Conservation (phyloP, 192 early-diverging fungal genomes). For the Umbelopsis isabellina region DNA sequence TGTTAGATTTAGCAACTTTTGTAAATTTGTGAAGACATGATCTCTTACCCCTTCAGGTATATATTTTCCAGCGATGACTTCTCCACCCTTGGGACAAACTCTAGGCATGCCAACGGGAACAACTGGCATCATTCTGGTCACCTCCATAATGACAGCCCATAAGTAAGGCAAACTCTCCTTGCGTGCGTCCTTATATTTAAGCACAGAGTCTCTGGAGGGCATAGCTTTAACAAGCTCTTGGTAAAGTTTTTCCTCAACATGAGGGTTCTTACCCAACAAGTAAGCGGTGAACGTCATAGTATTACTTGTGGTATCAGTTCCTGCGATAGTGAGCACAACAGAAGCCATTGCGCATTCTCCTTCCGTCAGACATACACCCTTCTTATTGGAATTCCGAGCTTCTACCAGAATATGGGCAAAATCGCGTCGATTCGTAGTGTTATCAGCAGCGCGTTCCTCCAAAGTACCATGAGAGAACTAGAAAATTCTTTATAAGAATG, state of each 20-base stretch:
- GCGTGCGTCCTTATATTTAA: constrained; percentile 17
- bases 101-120: constrained; percentile 21
- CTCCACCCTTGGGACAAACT: constrained; percentile 3
- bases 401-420: neutral
- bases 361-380: neutral
- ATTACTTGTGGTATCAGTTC: constrained; percentile 31
- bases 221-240: constrained; percentile 24
- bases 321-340: constrained; percentile 23
- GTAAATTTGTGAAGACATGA: neutral
- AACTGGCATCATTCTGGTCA: constrained; percentile 6
- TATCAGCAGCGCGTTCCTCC: neutral
- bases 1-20: too few relatives aligned
- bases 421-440: neutral
- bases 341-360: neutral
- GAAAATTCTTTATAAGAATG: neutral
- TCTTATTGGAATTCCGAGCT: neutral
- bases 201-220: neutral
- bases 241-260: neutral
- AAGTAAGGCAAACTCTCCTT: constrained; percentile 17
- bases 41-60: neutral
- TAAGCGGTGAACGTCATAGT: constrained; percentile 16
- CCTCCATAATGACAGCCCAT: constrained; percentile 26
- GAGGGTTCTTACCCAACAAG: constrained; percentile 21
- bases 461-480: neutral
- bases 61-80: neutral